Conservation (phyloP, 805 yeast species). For the Pichia rugopelliculosa region DNA sequence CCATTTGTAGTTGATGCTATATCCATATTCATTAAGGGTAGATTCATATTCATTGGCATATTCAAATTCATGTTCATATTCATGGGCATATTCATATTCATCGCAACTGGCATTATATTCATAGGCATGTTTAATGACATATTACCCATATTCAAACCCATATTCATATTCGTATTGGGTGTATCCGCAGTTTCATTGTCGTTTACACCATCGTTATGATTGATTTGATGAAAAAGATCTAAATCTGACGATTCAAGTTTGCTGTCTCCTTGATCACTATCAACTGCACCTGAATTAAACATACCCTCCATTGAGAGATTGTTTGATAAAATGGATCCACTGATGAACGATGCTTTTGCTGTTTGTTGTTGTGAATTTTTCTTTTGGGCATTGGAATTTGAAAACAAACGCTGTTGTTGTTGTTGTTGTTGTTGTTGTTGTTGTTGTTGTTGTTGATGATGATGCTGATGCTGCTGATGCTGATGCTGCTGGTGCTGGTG, state of each 20-base stretch:
- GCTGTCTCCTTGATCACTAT: slow-evolving; percentile 9
- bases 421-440: not conserved
- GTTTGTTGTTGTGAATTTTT: slow-evolving; percentile 1
- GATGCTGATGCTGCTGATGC: slow-evolving; percentile 7
- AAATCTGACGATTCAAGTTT: slow-evolving; percentile 10
- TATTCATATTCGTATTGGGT: not conserved
- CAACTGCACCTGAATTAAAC: slow-evolving; percentile 10
- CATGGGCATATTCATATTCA: not conserved
- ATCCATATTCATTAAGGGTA: not conserved
- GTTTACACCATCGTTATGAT: not conserved
- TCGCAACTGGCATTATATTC: not conserved
- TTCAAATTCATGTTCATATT: not conserved
- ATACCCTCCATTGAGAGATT: slow-evolving; percentile 7
- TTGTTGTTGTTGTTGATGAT: slow-evolving; percentile 5
- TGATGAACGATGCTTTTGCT: not conserved
- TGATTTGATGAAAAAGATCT: slow-evolving; percentile 8
- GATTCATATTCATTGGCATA: not conserved
- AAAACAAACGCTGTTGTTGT: not conserved
- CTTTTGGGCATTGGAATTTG: slow-evolving; percentile 1
- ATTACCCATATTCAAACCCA: not conserved
- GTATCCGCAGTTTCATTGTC: not conserved
- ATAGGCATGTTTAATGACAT: not conserved
- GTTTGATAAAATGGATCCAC: not conserved
- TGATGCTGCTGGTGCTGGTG: slow-evolving; percentile 9
- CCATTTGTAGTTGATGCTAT: not conserved